Percentiles rank a stretch among this genome's conserved stretches.
Evolutionary conservation across 2,329 filamentous ascomycete species (phyloP).

Genomic region (Raffaelea deltoideospora): DNA sequence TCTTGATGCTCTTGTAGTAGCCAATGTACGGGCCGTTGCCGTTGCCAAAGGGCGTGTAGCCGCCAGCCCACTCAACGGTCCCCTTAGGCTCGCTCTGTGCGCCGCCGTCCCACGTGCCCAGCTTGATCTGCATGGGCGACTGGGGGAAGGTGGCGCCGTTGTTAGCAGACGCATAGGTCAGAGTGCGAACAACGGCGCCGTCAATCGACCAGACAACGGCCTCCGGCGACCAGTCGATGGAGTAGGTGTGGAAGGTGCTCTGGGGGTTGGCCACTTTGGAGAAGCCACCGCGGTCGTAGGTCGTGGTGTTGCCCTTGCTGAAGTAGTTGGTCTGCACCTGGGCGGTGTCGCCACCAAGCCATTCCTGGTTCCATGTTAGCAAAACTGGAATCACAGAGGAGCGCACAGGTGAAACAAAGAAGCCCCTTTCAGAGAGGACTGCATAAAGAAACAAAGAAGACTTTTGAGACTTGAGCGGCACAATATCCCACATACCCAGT

Average conservation of each 20-base stretch:
- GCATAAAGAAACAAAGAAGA: too few species aligned
- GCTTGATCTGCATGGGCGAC: conserved; percentile 52
- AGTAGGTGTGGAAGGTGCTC: conserved; percentile 45
- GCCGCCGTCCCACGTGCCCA: conserved; percentile 42
- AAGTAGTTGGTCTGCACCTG: conserved; percentile 82
- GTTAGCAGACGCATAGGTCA: conserved; percentile 27
- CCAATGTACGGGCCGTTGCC: conserved; percentile 36
- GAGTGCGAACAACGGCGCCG: conserved; percentile 27
- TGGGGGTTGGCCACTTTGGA: conserved; percentile 40
- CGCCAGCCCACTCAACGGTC: conserved; percentile 54
- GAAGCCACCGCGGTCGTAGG: conserved; percentile 23
- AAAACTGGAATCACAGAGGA: too few species aligned
- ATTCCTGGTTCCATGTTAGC: conserved; percentile 38
- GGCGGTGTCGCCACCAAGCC: conserved; percentile 58
- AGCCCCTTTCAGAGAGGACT: too few species aligned
- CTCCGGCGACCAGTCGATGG: conserved; percentile 49
- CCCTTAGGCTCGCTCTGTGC: conserved; percentile 32
- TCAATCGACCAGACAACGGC: conserved; percentile 45
- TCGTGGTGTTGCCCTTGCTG: conserved; percentile 18
- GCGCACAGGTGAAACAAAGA: too few species aligned
- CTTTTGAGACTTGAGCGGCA: background rate
- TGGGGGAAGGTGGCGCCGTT: conserved; percentile 49
- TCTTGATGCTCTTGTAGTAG: conserved; percentile 40
- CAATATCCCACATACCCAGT: conserved; percentile 39
- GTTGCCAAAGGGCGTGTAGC: conserved; percentile 33